Conservation (phyloP, 495 filamentous ascomycete species). For the Aspergillus olivimuriae region DNA sequence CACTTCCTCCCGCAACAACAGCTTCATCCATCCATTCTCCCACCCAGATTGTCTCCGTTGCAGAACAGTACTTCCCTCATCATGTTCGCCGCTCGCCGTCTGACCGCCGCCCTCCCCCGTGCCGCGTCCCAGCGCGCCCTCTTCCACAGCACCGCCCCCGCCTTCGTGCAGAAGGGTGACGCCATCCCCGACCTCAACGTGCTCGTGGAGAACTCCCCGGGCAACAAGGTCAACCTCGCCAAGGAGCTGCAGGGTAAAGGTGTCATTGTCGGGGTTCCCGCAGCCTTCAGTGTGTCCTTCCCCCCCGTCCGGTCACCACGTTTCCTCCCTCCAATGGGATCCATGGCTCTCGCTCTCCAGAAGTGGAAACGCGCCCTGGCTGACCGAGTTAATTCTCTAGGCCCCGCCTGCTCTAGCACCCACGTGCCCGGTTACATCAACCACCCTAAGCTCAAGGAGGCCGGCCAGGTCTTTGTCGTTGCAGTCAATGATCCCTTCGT, state of each 20-base stretch:
- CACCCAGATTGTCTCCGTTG: background rate
- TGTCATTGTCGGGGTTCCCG: constrained; percentile 84
- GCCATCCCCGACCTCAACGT: constrained; percentile 56
- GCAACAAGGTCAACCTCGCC: constrained; percentile 81
- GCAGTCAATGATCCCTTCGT: constrained; percentile 95
- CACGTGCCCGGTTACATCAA: constrained; percentile 81
- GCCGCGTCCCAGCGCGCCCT: constrained; percentile 29
- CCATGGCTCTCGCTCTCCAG: background rate
- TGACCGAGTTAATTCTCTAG: constrained; percentile 18
- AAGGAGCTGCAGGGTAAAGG: constrained; percentile 67
- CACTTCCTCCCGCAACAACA: background rate
- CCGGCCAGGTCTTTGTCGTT: constrained; percentile 78
- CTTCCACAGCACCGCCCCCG: constrained; percentile 49
- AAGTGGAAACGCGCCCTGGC: constrained; percentile 5
- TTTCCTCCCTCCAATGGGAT: too few relatives aligned
- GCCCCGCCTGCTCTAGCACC: constrained; percentile 68
- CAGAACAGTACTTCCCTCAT: too few relatives aligned
- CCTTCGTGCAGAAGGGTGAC: constrained; percentile 54
- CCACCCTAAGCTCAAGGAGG: constrained; percentile 63
- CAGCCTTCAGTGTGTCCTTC: constrained; percentile 65
- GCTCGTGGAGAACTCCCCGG: constrained; percentile 54
- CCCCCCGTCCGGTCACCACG: background rate
- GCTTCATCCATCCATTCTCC: background rate
- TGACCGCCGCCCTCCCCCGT: constrained; percentile 31
- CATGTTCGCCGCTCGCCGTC: constrained; percentile 41